Percentiles rank a stretch among this genome's conserved stretches.
Conservation (phyloP, 2,329 filamentous ascomycete genomes). For the Septoria linicola region DNA sequence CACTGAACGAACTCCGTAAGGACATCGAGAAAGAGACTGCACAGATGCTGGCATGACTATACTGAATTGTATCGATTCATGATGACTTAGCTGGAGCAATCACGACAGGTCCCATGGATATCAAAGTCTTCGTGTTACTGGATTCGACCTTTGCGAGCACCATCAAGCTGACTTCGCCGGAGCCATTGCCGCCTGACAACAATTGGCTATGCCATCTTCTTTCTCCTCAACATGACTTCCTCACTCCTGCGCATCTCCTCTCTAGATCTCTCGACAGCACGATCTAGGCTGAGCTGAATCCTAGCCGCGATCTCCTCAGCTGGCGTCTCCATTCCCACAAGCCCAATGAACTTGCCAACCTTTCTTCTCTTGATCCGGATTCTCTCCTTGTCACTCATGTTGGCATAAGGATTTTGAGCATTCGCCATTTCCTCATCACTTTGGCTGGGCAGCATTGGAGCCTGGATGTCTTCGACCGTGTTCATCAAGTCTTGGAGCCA, state of each 20-base stretch:
- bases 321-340: constrained; percentile 62
- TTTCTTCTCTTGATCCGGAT: constrained; percentile 62
- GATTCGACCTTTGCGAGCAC: too few relatives aligned
- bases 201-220: constrained; percentile 35
- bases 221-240: constrained; percentile 36
- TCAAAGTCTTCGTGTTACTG: too few relatives aligned
- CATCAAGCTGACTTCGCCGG: too few relatives aligned
- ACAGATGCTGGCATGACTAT: too few relatives aligned
- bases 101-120: too few relatives aligned
- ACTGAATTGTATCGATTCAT: too few relatives aligned
- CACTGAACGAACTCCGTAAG: too few relatives aligned
- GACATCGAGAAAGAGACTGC: too few relatives aligned
- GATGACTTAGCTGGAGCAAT: too few relatives aligned
- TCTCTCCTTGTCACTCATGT: constrained; percentile 41
- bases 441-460: constrained; percentile 4
- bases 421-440: constrained; percentile 11
- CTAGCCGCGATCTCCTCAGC: constrained; percentile 47
- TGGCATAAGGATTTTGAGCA: constrained; percentile 28
- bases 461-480: constrained; percentile 42
- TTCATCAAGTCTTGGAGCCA: constrained; percentile 34
- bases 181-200: too few relatives aligned
- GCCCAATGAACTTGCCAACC: constrained; percentile 71
- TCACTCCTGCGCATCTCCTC: constrained; percentile 37
- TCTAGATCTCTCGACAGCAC: constrained; percentile 32
- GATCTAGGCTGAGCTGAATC: constrained; percentile 38